A percentile compares a stretch with the other conserved stretches of the same genome.
These are phyloP conservation scores for Papiliotrema flavescens DNA, from an alignment of 1,284 basidiomycete genomes.

Conservation along the genomic window DNA sequence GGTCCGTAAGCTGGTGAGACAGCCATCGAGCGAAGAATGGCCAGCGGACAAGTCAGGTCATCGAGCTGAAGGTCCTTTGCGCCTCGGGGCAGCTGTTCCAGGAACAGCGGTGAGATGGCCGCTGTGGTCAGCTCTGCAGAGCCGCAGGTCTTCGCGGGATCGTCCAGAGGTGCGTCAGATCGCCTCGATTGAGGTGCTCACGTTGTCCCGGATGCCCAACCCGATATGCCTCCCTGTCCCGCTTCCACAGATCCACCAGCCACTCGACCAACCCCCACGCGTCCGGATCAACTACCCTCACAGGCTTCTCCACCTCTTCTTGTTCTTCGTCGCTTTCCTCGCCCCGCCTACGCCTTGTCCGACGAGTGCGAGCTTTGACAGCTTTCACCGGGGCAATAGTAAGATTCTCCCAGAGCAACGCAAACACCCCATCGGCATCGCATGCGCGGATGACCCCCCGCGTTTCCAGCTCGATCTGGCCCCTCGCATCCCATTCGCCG, in stretches of 20 bases:
- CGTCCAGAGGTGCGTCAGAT: not conserved
- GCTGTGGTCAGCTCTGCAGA: not conserved
- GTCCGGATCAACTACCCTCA: conserved; percentile 5
- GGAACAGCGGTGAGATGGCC: conserved; percentile 18
- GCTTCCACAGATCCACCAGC: conserved; percentile 31
- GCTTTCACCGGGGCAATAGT: not conserved
- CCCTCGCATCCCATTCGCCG: conserved; percentile 4
- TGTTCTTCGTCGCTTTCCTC: conserved; percentile 10
- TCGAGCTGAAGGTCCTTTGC: conserved; percentile 13
- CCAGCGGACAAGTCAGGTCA: conserved; percentile 17
- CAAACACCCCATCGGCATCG: conserved; percentile 25
- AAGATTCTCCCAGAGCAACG: conserved; percentile 17
- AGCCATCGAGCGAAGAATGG: conserved; percentile 8
- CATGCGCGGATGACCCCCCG: not conserved
- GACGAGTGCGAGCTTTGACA: not conserved
- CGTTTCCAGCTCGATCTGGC: conserved; percentile 5
- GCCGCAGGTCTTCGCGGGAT: too few species aligned
- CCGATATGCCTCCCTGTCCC: conserved; percentile 11
- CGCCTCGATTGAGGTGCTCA: not conserved
- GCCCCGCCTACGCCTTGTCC: conserved; percentile 3
- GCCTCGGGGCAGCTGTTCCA: conserved; percentile 25
- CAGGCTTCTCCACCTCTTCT: conserved; percentile 10
- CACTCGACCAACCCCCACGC: conserved; percentile 35
- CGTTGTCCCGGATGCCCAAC: not conserved
- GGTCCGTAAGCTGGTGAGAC: not conserved